Evolutionary conservation across 2,329 filamentous ascomycete genomes (phyloP), one percentile per base, ranked within the genome.

Genomic region (Xylaria sp.): DNA sequence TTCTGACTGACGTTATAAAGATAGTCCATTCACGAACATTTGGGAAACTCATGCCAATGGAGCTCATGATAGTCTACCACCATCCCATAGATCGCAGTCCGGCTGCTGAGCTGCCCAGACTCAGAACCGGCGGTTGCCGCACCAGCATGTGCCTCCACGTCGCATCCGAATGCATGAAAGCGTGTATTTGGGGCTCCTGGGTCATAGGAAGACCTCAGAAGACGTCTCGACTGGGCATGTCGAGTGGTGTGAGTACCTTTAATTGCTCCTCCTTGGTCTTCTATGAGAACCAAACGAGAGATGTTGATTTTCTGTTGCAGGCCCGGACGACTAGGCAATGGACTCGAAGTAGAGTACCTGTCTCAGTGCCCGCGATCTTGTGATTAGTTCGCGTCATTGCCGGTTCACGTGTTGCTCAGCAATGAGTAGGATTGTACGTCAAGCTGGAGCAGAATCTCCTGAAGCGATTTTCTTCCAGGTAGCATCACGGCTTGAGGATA

Each of bases 401-500:
- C 57, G 55, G 23, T 18, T 69, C 52, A 69, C 66, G 48, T 20
- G 61, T 18, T 65, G 66, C 8, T 56, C 55, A 9, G 52, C 18
- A 10, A 50, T 68, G 51, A 69, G 62, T 15, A 69, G 10, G 55
- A 61, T n/a, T 62, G 55, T 50, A 69, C 61, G 55, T 69, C 66
- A 34, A 69, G 56, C 12, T 65, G 39, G 25, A 55, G 34, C 8
- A 69, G 55, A n/a, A 69, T 61, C 15, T 37, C 41, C 44, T 69
- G 25, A 39, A 69, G 62, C 18, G 61, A 34, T 28, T 69, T 55
- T 23, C 37, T 44, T 65, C 18, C 4, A 69, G 50, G 64, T 60
- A 18, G 58, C 20, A 50, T 57, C 41, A 41, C 58, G 3, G n/a
- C 39, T 41, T 25, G 39, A 51, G 13, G 20, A 7, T 55, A 65